Evolutionary conservation across 768 basidiomycete genomes (phyloP).

Genomic region (Hypholoma sublateritium): DNA sequence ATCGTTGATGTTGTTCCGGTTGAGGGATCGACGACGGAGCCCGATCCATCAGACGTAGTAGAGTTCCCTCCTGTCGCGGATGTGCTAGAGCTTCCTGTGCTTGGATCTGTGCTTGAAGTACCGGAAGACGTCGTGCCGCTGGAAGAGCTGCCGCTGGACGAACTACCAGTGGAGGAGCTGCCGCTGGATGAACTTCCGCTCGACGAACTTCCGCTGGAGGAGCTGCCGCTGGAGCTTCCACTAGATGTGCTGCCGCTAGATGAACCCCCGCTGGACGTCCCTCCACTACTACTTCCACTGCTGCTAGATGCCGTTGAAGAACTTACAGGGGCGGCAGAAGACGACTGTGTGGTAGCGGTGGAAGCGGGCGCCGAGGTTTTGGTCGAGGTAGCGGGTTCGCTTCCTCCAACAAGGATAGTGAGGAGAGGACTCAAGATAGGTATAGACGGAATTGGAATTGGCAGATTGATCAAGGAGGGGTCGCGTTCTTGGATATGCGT

Average conservation of each 20-base stretch:
- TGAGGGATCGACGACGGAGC: too few species aligned
- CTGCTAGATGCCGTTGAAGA: too few species aligned
- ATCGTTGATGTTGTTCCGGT: too few species aligned
- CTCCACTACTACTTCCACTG: background rate
- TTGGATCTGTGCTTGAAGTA: background rate
- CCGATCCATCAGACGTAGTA: background rate
- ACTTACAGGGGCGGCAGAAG: too few species aligned
- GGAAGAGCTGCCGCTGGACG: background rate
- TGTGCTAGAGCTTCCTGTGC: too few species aligned
- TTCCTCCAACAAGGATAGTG: background rate
- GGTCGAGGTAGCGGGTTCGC: background rate
- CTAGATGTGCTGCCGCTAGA: background rate
- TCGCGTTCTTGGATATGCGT: constrained; percentile 2
- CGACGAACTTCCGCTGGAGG: background rate
- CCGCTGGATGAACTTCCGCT: background rate
- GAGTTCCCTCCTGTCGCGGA: too few species aligned
- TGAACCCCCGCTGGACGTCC: background rate
- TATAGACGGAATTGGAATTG: background rate
- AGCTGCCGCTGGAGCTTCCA: background rate
- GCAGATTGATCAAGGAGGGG: constrained; percentile 3
- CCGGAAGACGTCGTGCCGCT: background rate
- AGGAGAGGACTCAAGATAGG: background rate
- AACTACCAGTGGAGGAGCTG: background rate
- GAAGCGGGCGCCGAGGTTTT: background rate
- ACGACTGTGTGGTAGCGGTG: background rate